These are phyloP conservation scores for Candida glucosophila DNA, from an alignment of 1,139 yeast species.

Conservation along the genomic window DNA sequence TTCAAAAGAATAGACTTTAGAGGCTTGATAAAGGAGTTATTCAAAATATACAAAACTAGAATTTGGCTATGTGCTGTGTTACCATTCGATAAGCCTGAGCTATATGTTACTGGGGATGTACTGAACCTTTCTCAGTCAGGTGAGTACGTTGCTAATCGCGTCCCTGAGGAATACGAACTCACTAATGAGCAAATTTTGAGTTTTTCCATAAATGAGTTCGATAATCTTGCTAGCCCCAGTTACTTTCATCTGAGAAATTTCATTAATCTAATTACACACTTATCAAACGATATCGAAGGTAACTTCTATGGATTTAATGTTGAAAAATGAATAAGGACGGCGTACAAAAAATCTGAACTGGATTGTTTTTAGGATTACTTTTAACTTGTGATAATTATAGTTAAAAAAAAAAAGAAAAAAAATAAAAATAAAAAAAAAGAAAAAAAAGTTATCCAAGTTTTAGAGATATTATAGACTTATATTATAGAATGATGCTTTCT, in stretches of 20 bases:
- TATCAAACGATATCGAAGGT: constrained; percentile 28
- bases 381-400: too few relatives aligned
- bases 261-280: constrained; percentile 25
- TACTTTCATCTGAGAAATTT: constrained; percentile 38
- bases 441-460: too few relatives aligned
- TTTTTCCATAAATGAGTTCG: constrained; percentile 32
- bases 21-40: constrained; percentile 82
- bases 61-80: constrained; percentile 93
- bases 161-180: constrained; percentile 36
- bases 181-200: constrained; percentile 33
- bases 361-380: too few relatives aligned
- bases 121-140: constrained; percentile 1
- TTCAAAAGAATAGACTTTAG: constrained; percentile 85
- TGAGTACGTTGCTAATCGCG: constrained; percentile 6
- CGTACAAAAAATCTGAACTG: too few relatives aligned
- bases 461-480: too few relatives aligned
- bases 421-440: too few relatives aligned
- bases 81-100: constrained; percentile 28
- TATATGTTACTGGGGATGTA: constrained; percentile 12
- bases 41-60: constrained; percentile 89
- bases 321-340: too few relatives aligned
- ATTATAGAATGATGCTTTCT: too few relatives aligned
- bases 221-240: constrained; percentile 24
- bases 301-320: constrained; percentile 34
- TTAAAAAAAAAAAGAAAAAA: too few relatives aligned